Evolutionary conservation across 257 asterid species (phyloP).

Genomic region (Solanum dulcamara): DNA sequence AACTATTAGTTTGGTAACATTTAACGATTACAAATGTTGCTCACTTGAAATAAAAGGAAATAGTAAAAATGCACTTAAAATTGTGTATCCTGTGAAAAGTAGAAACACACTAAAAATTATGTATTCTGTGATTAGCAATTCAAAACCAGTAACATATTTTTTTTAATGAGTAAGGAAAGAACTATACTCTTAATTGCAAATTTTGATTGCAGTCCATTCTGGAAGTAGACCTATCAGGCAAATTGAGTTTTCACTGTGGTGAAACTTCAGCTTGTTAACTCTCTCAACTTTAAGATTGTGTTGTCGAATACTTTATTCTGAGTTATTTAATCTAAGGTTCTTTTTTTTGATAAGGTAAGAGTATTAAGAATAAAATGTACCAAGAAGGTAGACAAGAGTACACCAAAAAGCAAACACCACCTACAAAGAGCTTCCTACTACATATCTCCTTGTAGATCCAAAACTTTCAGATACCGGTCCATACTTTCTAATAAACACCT

Average conservation of each 20-base stretch:
- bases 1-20: not conserved
- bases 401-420: too few relatives aligned
- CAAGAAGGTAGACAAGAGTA: too few relatives aligned
- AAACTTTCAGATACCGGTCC: too few relatives aligned
- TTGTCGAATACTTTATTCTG: too few relatives aligned
- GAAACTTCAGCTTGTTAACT: too few relatives aligned
- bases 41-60: not conserved
- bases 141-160: not conserved
- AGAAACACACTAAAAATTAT: not conserved
- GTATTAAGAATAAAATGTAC: too few relatives aligned
- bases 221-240: not conserved
- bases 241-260: not conserved
- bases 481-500: too few relatives aligned
- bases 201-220: not conserved
- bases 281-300: too few relatives aligned
- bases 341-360: too few relatives aligned
- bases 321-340: too few relatives aligned
- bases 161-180: not conserved
- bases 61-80: not conserved
- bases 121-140: not conserved
- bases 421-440: too few relatives aligned
- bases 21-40: not conserved
- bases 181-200: not conserved
- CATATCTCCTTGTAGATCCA: too few relatives aligned
- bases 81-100: not conserved